These are phyloP conservation scores for Amyloporia xantha DNA, from an alignment of 768 basidiomycete genomes.

Conservation along the genomic window DNA sequence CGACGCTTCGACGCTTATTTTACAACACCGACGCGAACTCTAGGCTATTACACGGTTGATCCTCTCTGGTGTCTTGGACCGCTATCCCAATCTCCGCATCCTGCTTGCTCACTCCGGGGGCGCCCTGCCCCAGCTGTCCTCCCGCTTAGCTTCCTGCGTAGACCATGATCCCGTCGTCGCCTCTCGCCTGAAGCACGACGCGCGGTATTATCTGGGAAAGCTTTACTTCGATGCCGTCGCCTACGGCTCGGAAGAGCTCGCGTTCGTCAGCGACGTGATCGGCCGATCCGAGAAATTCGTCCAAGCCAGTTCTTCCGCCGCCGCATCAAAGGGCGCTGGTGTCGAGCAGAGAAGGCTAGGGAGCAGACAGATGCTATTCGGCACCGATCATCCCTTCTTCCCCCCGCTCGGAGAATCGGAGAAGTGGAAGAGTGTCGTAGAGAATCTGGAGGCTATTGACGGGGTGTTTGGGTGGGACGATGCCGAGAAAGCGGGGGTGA, in stretches of 20 bases:
- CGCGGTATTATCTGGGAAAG: constrained; percentile 74
- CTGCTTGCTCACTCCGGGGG: constrained; percentile 87
- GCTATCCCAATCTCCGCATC: constrained; percentile 66
- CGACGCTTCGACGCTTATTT: not conserved
- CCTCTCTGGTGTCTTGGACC: constrained; percentile 74
- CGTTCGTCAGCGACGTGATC: constrained; percentile 67
- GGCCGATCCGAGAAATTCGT: constrained; percentile 49
- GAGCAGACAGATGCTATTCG: constrained; percentile 64
- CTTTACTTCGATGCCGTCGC: constrained; percentile 85
- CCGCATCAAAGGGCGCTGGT: constrained; percentile 12
- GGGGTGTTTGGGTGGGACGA: constrained; percentile 54
- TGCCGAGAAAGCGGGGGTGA: constrained; percentile 55
- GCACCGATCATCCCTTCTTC: constrained; percentile 90
- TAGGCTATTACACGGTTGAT: constrained; percentile 74
- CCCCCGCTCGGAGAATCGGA: constrained; percentile 63
- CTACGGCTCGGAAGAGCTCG: constrained; percentile 81
- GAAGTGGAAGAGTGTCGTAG: constrained; percentile 82
- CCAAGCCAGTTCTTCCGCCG: constrained; percentile 7
- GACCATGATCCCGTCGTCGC: constrained; percentile 79
- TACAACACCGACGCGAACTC: not conserved
- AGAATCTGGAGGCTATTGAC: constrained; percentile 78
- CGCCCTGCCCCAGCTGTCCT: constrained; percentile 76
- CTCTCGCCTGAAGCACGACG: constrained; percentile 70
- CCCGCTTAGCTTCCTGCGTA: constrained; percentile 79
- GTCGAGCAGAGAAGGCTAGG: constrained; percentile 38